These are phyloP conservation scores for Setaria italica DNA, from an alignment of 202 grass and related monocot genomes.

Conservation along the genomic window DNA sequence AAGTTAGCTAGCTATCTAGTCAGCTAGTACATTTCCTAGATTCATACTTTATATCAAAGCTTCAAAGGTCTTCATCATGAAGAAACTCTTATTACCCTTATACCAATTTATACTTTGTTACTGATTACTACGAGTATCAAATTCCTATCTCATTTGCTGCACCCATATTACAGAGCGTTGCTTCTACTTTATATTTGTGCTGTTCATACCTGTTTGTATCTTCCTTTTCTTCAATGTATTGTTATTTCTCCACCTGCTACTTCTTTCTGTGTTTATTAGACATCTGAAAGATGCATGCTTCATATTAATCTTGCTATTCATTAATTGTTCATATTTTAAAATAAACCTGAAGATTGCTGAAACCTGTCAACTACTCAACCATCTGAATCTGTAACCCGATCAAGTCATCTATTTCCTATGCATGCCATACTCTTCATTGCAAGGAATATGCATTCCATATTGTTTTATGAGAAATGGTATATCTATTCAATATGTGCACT, in stretches of 20 bases:
- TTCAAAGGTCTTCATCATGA: not conserved
- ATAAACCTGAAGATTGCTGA: not conserved
- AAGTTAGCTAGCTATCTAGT: not conserved
- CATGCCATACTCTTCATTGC: not conserved
- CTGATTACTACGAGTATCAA: slow-evolving; percentile 20
- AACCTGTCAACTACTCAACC: not conserved
- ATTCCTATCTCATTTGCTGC: not conserved
- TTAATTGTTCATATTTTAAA: not conserved
- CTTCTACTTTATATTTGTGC: not conserved
- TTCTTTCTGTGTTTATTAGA: not conserved
- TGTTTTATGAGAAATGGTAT: not conserved
- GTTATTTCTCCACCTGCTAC: not conserved
- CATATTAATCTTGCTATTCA: slow-evolving; percentile 6
- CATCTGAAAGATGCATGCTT: not conserved
- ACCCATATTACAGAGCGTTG: not conserved
- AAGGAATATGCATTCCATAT: not conserved
- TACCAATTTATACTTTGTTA: not conserved
- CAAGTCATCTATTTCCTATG: not conserved
- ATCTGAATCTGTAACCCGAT: not conserved
- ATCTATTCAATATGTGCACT: not conserved
- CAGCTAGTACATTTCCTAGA: not conserved
- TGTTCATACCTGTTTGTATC: not conserved
- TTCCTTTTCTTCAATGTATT: slow-evolving; percentile 7
- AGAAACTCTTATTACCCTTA: not conserved
- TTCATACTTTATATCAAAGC: not conserved